Conservation (phyloP, 768 basidiomycete species). For the Serendipita sp. region DNA sequence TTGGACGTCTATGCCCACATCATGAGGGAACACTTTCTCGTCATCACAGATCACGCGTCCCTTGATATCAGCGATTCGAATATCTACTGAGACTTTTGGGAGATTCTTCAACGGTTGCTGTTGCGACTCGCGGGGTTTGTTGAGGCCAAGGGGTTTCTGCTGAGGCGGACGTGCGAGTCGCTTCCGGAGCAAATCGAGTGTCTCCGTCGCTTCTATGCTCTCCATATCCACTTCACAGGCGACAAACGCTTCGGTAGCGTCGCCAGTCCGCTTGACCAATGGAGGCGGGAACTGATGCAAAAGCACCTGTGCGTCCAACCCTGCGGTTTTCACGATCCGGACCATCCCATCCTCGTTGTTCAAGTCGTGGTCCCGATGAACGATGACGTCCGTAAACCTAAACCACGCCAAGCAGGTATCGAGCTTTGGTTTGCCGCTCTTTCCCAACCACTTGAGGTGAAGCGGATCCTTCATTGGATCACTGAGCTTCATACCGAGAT, state of each 20-base stretch:
- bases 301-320: neutral
- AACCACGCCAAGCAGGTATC: neutral
- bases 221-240: neutral
- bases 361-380: neutral
- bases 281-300: neutral
- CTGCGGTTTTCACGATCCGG: neutral
- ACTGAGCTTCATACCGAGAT: neutral
- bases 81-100: slow-evolving; percentile 33
- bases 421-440: neutral
- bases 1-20: slow-evolving; percentile 38
- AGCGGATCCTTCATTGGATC: neutral
- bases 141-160: neutral
- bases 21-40: slow-evolving; percentile 22
- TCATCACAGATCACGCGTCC: slow-evolving; percentile 35
- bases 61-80: slow-evolving; percentile 33
- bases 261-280: neutral
- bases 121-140: neutral
- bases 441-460: neutral
- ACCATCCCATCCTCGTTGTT: neutral
- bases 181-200: neutral
- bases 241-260: neutral
- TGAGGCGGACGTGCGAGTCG: neutral
- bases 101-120: slow-evolving; percentile 19
- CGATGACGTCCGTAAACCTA: neutral
- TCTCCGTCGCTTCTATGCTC: neutral